Evolutionary conservation across 2,329 filamentous ascomycete species (phyloP), one percentile per base, ranked within the genome.

Genomic region (Colletotrichum eremochloae): DNA sequence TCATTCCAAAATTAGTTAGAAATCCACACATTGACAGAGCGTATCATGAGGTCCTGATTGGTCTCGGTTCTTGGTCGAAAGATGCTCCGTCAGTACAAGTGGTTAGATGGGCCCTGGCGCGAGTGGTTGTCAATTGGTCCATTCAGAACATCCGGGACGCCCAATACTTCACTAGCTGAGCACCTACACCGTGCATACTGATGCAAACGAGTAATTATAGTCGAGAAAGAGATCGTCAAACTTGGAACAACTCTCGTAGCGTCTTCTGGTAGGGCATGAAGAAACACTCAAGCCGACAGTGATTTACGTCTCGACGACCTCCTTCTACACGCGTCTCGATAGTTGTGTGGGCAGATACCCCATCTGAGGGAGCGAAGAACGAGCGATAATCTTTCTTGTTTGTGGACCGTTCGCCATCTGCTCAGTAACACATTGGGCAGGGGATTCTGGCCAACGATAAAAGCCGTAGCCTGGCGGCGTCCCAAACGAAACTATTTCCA

Each of bases 271-370:
- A 3, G 33, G 1, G 11, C 1, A 24, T 60, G 61, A 65, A 36
- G 61, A 69, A 11, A 38, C 29, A 29, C 29, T 69, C 52, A 58
- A 15, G 20, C 20, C 29, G 18, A 61, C 9, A 40, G 63, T 61
- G 40, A 24, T 29, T 61, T 70, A 29, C 63, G 46, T 31, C 36
- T 57, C 12, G 63, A 52, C 55, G 48, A 61, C 61, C 24, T 24
- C 24, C 24, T 64, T 18, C 24, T 52, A 33, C 46, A 70, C 46
- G 44, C 62, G 33, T 29, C 14, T 46, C n/a, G 31, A 15, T 42
- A 29, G 55, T n/a, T 29, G 55, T 55, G 46, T 48, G 31, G 62
- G 55, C 46, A 60, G 24, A 24, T 24, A 24, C 24, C 55, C 14
- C 40, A 29, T 55, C 5, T 15, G 12, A 40, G 36, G 55, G 46